phyloP scores from a whole-genome alignment of 2,329 filamentous ascomycete species.

The Chaetomium olivaceum region DNA sequence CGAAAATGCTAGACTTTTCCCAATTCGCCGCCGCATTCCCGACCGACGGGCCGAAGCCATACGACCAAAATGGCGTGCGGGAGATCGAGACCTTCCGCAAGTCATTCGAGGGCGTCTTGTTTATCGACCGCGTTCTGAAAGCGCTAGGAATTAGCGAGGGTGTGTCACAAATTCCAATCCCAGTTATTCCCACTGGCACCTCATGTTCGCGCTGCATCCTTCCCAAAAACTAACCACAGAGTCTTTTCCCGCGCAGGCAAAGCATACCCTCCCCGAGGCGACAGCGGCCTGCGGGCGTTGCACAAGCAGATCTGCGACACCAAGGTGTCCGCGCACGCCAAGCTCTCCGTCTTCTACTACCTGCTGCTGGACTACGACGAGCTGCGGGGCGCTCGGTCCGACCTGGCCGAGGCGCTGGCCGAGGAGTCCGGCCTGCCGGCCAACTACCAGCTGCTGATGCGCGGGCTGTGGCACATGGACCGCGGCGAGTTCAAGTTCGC shows the following conservation, averaged over 20 bases:
- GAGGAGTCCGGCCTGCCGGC: slow-evolving; percentile 65
- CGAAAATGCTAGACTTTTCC: slow-evolving; percentile 62
- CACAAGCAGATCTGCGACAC: slow-evolving; percentile 68
- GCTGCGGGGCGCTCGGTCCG: slow-evolving; percentile 49
- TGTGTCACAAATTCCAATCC: slow-evolving; percentile 39
- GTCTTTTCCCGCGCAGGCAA: slow-evolving; percentile 46
- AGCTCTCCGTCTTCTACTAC: slow-evolving; percentile 82
- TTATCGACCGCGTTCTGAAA: slow-evolving; percentile 76
- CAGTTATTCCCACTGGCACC: background rate
- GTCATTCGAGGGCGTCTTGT: slow-evolving; percentile 67
- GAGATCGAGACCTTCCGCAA: slow-evolving; percentile 68
- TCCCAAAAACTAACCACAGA: slow-evolving; percentile 32
- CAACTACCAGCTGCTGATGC: slow-evolving; percentile 78
- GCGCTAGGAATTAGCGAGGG: slow-evolving; percentile 69
- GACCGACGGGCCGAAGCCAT: slow-evolving; percentile 59
- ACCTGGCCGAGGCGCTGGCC: slow-evolving; percentile 59
- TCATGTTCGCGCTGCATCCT: no score
- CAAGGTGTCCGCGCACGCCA: slow-evolving; percentile 69
- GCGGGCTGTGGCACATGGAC: slow-evolving; percentile 80
- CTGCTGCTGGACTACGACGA: slow-evolving; percentile 73
- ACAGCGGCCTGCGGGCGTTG: slow-evolving; percentile 66
- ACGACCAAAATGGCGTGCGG: slow-evolving; percentile 60
- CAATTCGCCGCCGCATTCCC: slow-evolving; percentile 70
- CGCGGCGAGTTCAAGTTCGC: slow-evolving; percentile 68
- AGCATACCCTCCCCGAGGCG: slow-evolving; percentile 72